A percentile compares a stretch with the other conserved stretches of the same genome.
Conservation (phyloP, 306 rosid species). For the Castanea sativa region DNA sequence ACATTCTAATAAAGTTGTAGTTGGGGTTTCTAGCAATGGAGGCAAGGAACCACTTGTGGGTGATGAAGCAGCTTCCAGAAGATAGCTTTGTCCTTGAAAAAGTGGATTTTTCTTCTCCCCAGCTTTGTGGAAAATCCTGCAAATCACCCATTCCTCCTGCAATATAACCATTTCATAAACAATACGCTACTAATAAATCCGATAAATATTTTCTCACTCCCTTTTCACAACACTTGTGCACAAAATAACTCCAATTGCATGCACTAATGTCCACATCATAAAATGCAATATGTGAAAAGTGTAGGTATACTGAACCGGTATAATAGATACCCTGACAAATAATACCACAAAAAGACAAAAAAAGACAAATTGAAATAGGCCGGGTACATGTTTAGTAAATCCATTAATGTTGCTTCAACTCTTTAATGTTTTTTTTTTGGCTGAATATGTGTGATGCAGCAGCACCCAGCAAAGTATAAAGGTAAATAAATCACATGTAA, state of each 20-base stretch:
- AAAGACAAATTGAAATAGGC: no score
- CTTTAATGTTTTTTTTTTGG: background rate
- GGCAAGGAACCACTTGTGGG: slow-evolving; percentile 24
- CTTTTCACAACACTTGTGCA: no score
- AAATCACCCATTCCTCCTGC: slow-evolving; percentile 92
- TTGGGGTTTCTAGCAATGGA: slow-evolving; percentile 30
- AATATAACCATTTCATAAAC: background rate
- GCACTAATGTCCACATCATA: no score
- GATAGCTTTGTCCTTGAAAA: slow-evolving; percentile 21
- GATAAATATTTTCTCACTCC: no score
- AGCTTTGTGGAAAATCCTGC: slow-evolving; percentile 68
- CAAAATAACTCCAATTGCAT: no score
- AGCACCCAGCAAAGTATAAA: background rate
- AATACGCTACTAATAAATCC: no score
- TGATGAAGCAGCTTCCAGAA: slow-evolving; percentile 15
- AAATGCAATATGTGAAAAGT: no score
- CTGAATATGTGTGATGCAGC: background rate
- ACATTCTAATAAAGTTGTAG: slow-evolving; percentile 11
- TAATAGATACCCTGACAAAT: no score
- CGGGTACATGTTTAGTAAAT: background rate
- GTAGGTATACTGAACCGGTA: no score
- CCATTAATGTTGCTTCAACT: background rate
- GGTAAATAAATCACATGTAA: background rate
- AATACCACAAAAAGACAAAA: no score
- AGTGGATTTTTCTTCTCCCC: slow-evolving; percentile 48